Percentiles rank a stretch among this genome's conserved stretches.
These are phyloP conservation scores for Trichoderma koningiopsis DNA, from an alignment of 2,329 filamentous ascomycete genomes.

Conservation along the genomic window DNA sequence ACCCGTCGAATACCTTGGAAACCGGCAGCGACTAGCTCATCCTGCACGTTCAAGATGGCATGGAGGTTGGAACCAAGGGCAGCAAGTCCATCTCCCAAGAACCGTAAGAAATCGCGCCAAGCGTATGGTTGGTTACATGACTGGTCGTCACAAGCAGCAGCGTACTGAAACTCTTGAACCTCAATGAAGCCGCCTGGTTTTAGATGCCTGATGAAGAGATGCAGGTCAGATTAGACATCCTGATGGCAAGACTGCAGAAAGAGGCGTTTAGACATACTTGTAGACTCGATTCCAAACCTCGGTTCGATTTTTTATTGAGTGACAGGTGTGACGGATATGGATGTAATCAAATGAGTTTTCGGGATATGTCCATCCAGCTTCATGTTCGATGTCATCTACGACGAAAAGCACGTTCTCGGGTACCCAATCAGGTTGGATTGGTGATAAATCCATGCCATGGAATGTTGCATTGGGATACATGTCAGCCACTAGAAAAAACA, in stretches of 20 bases:
- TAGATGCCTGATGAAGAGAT: conserved; percentile 44
- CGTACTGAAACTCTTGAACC: conserved; percentile 50
- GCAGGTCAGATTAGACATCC: background rate
- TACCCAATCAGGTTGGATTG: conserved; percentile 55
- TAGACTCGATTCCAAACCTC: conserved; percentile 47
- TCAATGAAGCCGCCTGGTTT: conserved; percentile 57
- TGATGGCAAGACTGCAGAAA: background rate
- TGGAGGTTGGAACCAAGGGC: conserved; percentile 47
- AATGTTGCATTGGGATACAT: conserved; percentile 48
- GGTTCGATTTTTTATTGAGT: conserved; percentile 47
- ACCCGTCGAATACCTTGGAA: conserved; percentile 46
- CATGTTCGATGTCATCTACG: conserved; percentile 55
- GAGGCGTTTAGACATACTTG: conserved; percentile 38
- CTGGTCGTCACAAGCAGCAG: conserved; percentile 48
- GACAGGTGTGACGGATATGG: conserved; percentile 51
- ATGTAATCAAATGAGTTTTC: conserved; percentile 52
- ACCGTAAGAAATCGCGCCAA: conserved; percentile 49
- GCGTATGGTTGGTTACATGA: conserved; percentile 49
- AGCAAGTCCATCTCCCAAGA: conserved; percentile 45
- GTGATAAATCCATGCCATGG: conserved; percentile 54
- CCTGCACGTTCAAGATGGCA: conserved; percentile 41
- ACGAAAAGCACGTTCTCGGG: conserved; percentile 55
- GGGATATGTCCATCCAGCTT: conserved; percentile 52
- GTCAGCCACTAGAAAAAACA: conserved; percentile 47
- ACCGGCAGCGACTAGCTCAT: conserved; percentile 44